A percentile compares a stretch with the other conserved stretches of the same genome.
Conservation (phyloP, 495 filamentous ascomycete species). For the Xylaria cubensis region DNA sequence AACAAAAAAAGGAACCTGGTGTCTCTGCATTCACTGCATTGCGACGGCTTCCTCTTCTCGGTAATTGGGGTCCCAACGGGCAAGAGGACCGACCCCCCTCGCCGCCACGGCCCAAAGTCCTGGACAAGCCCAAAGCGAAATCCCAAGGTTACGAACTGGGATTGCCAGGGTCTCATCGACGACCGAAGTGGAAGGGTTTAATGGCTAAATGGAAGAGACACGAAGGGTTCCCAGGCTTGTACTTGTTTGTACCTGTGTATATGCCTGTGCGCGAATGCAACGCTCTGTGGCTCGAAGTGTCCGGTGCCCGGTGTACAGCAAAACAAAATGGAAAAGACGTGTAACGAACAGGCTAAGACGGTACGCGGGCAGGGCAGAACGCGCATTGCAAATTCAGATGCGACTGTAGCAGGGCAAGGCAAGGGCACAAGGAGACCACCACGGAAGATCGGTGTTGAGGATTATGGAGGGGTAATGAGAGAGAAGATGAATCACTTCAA, state of each 20-base stretch:
- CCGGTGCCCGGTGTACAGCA: constrained; percentile 18
- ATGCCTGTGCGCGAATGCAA: constrained; percentile 20
- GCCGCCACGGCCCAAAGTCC: constrained; percentile 18
- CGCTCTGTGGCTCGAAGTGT: constrained; percentile 21
- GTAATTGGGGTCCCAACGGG: constrained; percentile 27
- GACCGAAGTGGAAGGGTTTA: background rate
- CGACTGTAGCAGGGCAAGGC: constrained; percentile 22
- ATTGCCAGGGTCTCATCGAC: constrained; percentile 17
- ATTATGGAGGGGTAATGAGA: constrained; percentile 44
- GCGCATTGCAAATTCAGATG: constrained; percentile 4
- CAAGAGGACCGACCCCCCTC: constrained; percentile 17
- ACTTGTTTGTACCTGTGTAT: constrained; percentile 1
- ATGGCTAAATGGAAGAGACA: constrained; percentile 26
- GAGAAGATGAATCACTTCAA: constrained; percentile 17
- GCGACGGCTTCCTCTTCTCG: constrained; percentile 27
- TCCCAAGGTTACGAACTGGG: constrained; percentile 22
- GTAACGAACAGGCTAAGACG: constrained; percentile 6
- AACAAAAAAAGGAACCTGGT: background rate
- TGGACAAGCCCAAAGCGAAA: constrained; percentile 17
- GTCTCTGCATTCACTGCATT: constrained; percentile 18
- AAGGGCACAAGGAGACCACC: constrained; percentile 13
- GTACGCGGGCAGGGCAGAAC: constrained; percentile 7
- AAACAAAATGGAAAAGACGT: constrained; percentile 19
- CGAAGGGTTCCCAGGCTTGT: constrained; percentile 11
- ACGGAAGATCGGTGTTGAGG: constrained; percentile 17